Conservation (phyloP, 257 asterid genomes). For the Solanum ossicruentum region DNA sequence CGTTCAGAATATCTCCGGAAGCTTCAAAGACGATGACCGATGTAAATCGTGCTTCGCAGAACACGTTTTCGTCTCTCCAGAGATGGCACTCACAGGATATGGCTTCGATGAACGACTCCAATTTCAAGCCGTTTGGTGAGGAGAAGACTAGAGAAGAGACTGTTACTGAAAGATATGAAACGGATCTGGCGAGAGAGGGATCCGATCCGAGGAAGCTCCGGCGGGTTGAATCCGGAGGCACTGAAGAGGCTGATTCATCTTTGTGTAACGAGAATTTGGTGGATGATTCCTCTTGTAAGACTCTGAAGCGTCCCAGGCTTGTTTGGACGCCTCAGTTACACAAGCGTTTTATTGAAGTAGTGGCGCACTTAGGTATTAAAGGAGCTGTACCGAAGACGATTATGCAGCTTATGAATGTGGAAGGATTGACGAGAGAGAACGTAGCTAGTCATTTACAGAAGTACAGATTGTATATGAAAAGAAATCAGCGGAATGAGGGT, state of each 20-base stretch:
- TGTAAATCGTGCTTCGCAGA: conserved; percentile 67
- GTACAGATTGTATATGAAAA: conserved; percentile 63
- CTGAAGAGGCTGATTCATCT: conserved; percentile 29
- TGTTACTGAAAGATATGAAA: conserved; percentile 19
- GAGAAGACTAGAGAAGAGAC: conserved; percentile 7
- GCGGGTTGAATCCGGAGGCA: conserved; percentile 16
- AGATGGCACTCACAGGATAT: conserved; percentile 13
- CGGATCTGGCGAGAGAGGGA: conserved; percentile 37
- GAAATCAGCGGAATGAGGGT: conserved; percentile 69
- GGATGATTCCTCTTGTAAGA: conserved; percentile 49
- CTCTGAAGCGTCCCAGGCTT: conserved; percentile 65
- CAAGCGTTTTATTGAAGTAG: conserved; percentile 85
- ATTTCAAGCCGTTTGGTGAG: conserved; percentile 24
- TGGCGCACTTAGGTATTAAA: conserved; percentile 68
- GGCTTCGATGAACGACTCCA: conserved; percentile 9
- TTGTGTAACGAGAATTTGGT: conserved; percentile 19
- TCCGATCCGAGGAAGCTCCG: conserved; percentile 51
- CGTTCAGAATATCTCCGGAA: conserved; percentile 68
- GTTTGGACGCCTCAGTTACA: conserved; percentile 97
- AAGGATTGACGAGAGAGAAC: conserved; percentile 82
- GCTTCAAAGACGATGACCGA: conserved; percentile 41
- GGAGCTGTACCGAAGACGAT: conserved; percentile 85
- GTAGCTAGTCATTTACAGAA: conserved; percentile 95
- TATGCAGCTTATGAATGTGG: conserved; percentile 94
- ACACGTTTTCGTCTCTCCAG: conserved; percentile 47